Base-by-base conservation (phyloP, 345 rosid genomes). In the Gossypioides kirkii region DNA sequence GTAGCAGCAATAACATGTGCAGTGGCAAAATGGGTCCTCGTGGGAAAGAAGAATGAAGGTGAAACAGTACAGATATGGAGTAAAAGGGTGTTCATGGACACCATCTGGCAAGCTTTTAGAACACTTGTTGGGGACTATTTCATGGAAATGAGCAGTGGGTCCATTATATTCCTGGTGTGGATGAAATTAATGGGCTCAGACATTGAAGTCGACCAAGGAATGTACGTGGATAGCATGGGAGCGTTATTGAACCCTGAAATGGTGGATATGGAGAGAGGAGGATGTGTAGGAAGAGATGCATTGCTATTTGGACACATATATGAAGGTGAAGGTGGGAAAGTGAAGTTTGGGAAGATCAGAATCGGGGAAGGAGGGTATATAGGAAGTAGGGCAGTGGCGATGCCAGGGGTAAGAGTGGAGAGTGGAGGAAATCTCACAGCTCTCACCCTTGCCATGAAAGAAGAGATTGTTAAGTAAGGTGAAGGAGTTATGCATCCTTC, bases 401-500 rank as follows among this genome's bases (percentile, higher is more conserved):
- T 87, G 91, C 94, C 94, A 1, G 88, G 89, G 1, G 90, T 83
- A 10, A 77, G 1, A 25, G 86, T 86, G 59, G 91, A 89, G 70
- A 80, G 59, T 66, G 87, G 88, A 17, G 94, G 85, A 2, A 70
- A 46, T 56, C 82, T 87, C 0, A 4, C 77, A 47, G 84, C 89
- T 13, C 79, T 89, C 4, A 77, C 90, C 1, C 80, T 87, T 42
- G 88, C 91, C 59, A 86, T 87, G 94, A 89, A 87, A 79, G 85
- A 78, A 55, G 88, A 86, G 80, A 54, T 80, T 64, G 61, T 89
- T 8, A 86, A 77, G 74, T 75, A 73, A 8, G 74, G 74, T 20
- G 28, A 11, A 23, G 36, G 32, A 3, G 26, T 12, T 11, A 14
- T 20, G 5, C 28, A 41, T 38, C 6, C n/a, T 62, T 49, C 77